These are phyloP conservation scores for Pyrus betulifolia DNA, from an alignment of 306 rosid species.

Conservation along the genomic window DNA sequence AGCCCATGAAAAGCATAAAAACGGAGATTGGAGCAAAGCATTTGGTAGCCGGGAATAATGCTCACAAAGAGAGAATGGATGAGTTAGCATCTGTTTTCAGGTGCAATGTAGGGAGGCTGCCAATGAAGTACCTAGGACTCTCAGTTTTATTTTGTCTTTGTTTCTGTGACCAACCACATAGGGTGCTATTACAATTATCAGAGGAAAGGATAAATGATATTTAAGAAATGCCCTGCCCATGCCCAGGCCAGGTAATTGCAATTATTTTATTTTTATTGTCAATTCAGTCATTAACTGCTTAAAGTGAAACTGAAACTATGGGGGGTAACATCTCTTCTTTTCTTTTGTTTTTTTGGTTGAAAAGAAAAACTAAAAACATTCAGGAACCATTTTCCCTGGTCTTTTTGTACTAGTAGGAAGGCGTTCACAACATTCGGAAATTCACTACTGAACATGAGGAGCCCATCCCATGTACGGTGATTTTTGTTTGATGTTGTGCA, in stretches of 20 bases:
- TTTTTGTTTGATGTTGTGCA: neutral
- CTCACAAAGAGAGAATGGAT: neutral
- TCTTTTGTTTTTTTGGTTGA: neutral
- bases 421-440: neutral
- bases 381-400: neutral
- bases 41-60: neutral
- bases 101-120: neutral
- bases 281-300: neutral
- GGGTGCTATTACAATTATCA: neutral
- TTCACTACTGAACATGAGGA: neutral
- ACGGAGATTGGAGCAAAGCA: neutral
- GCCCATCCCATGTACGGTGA: neutral
- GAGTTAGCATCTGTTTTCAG: neutral
- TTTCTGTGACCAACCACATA: neutral
- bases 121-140: neutral
- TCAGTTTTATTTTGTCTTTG: neutral
- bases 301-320: neutral
- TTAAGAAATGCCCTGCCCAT: too few relatives aligned
- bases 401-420: neutral
- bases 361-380: neutral
- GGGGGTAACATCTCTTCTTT: neutral
- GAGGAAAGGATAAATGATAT: neutral
- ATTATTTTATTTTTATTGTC: neutral
- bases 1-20: neutral
- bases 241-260: neutral